A percentile compares a stretch with the other conserved stretches of the same genome.
Evolutionary conservation across 2,329 filamentous ascomycete species (phyloP).

Genomic region (Fusarium caatingaense): DNA sequence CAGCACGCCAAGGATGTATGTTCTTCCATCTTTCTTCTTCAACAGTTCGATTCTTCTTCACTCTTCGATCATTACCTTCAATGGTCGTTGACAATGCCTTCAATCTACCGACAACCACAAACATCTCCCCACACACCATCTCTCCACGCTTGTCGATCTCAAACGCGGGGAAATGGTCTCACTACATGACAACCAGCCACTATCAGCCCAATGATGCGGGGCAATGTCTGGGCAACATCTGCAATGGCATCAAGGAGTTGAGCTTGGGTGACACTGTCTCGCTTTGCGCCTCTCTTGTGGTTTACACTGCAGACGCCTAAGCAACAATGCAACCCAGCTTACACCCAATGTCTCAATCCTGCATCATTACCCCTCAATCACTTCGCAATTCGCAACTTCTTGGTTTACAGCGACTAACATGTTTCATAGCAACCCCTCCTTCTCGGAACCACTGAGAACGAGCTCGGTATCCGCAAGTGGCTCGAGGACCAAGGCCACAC

Average conservation of each 20-base stretch:
- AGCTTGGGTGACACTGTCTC: constrained; percentile 18
- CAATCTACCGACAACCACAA: constrained; percentile 22
- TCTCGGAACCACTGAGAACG: constrained; percentile 96
- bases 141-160: constrained; percentile 40
- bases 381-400: constrained; percentile 1
- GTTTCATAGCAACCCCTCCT: constrained; percentile 74
- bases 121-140: constrained; percentile 33
- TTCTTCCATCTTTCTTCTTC: constrained; percentile 21
- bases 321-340: constrained; percentile 33
- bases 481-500: constrained; percentile 93
- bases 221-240: constrained; percentile 26
- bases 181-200: constrained; percentile 42
- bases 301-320: constrained; percentile 24
- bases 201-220: constrained; percentile 39
- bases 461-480: constrained; percentile 97
- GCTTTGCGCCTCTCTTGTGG: constrained; percentile 23
- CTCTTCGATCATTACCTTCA: constrained; percentile 9
- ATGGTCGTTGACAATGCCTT: constrained; percentile 22
- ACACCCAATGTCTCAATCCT: constrained; percentile 17
- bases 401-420: constrained; percentile 34
- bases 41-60: neutral
- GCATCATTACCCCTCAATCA: constrained; percentile 15
- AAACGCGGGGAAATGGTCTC: constrained; percentile 46
- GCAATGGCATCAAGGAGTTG: constrained; percentile 16
- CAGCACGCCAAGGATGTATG: constrained; percentile 87